Percentiles rank a stretch among this genome's conserved stretches.
Conservation (phyloP, 1,284 basidiomycete species). For the Leccinum fuscescens region DNA sequence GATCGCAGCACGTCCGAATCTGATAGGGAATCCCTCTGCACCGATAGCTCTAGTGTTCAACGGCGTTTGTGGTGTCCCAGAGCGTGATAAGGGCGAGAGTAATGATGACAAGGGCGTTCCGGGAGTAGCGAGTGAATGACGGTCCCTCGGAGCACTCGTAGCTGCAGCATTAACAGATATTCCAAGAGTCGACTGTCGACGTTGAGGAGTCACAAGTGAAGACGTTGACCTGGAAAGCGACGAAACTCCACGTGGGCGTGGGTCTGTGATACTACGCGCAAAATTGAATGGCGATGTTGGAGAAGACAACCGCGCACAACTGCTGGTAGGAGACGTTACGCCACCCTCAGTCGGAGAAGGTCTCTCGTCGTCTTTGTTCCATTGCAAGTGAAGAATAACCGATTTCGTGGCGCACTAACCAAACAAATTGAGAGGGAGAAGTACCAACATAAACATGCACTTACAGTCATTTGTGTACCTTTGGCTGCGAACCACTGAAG, state of each 20-base stretch:
- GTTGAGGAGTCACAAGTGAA: conserved; percentile 42
- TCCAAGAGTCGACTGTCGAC: conserved; percentile 45
- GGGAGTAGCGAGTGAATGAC: conserved; percentile 38
- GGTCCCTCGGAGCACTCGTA: conserved; percentile 15
- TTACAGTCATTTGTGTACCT: conserved; percentile 84
- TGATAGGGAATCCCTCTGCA: conserved; percentile 41
- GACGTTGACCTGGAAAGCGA: conserved; percentile 50
- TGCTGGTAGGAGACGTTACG: conserved; percentile 20
- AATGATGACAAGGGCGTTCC: conserved; percentile 44
- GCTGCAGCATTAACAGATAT: conserved; percentile 22
- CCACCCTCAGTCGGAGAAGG: conserved; percentile 22
- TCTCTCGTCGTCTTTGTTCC: conserved; percentile 63
- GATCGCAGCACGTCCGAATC: conserved; percentile 66
- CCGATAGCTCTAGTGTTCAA: conserved; percentile 25
- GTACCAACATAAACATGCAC: conserved; percentile 17
- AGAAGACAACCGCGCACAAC: conserved; percentile 26
- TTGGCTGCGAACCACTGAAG: conserved; percentile 92
- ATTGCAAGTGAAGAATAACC: conserved; percentile 83
- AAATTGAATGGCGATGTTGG: conserved; percentile 25
- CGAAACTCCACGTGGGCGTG: conserved; percentile 41
- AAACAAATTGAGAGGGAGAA: background rate
- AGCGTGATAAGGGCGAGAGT: conserved; percentile 39
- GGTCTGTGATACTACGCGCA: conserved; percentile 23
- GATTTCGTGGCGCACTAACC: conserved; percentile 83
- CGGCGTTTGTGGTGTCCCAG: conserved; percentile 40